Conservation (phyloP, 2,329 filamentous ascomycete genomes). For the Aspergillus ochraceoroseus region DNA sequence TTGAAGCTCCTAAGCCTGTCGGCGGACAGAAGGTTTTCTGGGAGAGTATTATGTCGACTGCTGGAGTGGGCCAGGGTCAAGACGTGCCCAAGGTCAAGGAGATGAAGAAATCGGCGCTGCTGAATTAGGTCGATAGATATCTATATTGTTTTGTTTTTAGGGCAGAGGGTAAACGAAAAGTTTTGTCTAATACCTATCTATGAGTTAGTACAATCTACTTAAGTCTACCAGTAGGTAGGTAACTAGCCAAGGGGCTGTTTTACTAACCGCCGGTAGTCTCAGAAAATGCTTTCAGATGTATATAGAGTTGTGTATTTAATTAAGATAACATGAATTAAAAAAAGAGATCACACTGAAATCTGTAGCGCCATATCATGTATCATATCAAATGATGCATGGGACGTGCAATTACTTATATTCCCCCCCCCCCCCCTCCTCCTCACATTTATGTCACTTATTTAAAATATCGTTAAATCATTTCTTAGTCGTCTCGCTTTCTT, state of each 20-base stretch:
- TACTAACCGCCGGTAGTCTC: too few species aligned
- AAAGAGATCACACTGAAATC: slow-evolving; percentile 9
- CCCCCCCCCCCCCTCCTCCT: too few species aligned
- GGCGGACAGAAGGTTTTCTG: slow-evolving; percentile 37
- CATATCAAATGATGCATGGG: slow-evolving; percentile 8
- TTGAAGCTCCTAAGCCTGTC: slow-evolving; percentile 10
- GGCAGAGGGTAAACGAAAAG: slow-evolving; percentile 1
- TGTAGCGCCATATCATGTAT: slow-evolving; percentile 5
- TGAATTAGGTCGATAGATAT: too few species aligned
- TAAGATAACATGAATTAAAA: slow-evolving; percentile 1
- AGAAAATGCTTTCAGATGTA: too few species aligned
- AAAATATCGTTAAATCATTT: too few species aligned
- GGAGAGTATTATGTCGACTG: slow-evolving; percentile 39
- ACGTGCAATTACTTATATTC: slow-evolving; percentile 4
- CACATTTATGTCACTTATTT: too few species aligned
- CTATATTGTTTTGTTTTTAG: background rate
- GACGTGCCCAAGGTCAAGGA: slow-evolving; percentile 52
- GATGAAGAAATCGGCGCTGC: slow-evolving; percentile 39
- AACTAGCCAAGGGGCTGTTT: too few species aligned
- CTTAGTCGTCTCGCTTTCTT: too few species aligned
- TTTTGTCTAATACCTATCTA: slow-evolving; percentile 3
- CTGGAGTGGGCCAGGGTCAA: slow-evolving; percentile 34
- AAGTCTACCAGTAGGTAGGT: too few species aligned
- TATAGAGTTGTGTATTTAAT: too few species aligned
- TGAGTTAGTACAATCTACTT: too few species aligned